Conservation (phyloP, 768 basidiomycete species). For the Kwoniella mangroviensis region DNA sequence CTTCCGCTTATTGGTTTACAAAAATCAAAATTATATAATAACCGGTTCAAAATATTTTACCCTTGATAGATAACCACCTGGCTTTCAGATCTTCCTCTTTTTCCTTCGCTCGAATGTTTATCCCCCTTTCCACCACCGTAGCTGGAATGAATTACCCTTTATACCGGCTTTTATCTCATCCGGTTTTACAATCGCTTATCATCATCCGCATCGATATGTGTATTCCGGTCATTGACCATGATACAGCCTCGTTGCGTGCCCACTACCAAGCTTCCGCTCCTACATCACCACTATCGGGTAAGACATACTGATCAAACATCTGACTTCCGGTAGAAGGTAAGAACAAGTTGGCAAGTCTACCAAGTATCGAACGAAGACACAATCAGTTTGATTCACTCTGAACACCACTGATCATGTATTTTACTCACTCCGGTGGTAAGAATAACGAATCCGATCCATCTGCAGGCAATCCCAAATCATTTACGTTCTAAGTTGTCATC, state of each 20-base stretch:
- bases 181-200: not conserved
- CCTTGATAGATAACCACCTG: too few species aligned
- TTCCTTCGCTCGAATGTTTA: too few species aligned
- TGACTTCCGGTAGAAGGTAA: constrained; percentile 42
- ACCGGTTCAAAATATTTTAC: too few species aligned
- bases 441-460: constrained; percentile 93
- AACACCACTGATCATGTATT: not conserved
- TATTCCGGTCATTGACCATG: not conserved
- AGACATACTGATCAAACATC: constrained; percentile 32
- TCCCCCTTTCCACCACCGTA: too few species aligned
- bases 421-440: constrained; percentile 60
- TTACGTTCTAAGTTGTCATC: constrained; percentile 67
- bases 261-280: constrained; percentile 55
- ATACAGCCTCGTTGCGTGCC: not conserved
- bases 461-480: constrained; percentile 86
- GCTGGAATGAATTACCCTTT: too few species aligned
- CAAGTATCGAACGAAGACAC: not conserved
- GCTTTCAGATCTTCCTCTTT: too few species aligned
- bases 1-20: too few species aligned
- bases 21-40: too few species aligned
- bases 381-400: not conserved
- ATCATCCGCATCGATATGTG: not conserved
- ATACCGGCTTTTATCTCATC: not conserved
- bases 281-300: constrained; percentile 54
- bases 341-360: constrained; percentile 54